These are phyloP conservation scores for Mycena vitilis DNA, from an alignment of 768 basidiomycete genomes.

Conservation along the genomic window DNA sequence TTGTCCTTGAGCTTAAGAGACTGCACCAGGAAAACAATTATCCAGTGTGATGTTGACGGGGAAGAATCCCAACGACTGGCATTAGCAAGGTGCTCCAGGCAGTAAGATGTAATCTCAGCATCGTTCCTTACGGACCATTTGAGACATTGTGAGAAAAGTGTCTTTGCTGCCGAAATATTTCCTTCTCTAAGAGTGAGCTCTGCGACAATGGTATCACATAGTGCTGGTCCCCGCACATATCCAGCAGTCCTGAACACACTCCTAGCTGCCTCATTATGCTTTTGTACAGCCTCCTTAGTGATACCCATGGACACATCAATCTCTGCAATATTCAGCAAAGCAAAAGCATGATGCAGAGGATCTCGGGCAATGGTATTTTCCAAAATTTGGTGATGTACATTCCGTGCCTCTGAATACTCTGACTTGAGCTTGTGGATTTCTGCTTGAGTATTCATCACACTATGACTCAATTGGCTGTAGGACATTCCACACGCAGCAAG, in stretches of 20 bases:
- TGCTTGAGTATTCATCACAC: neutral
- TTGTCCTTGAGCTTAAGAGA: neutral
- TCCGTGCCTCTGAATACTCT: neutral
- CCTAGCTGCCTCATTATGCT: neutral
- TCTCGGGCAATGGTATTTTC: neutral
- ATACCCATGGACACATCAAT: neutral
- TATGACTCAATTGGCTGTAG: too few species aligned
- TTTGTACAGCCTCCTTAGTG: neutral
- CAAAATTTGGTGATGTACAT: neutral
- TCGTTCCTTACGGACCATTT: neutral
- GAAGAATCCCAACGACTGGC: neutral
- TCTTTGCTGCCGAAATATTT: neutral
- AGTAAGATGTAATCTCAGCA: neutral
- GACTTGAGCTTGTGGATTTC: neutral
- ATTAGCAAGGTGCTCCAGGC: neutral
- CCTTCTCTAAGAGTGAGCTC: neutral
- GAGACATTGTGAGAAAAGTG: neutral
- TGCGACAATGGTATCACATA: neutral
- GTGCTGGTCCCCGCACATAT: too few species aligned
- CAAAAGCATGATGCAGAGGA: neutral
- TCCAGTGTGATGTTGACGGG: neutral
- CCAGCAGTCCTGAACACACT: too few species aligned
- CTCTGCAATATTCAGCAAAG: neutral
- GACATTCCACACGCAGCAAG: neutral
- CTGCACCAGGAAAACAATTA: neutral